Evolutionary conservation across 805 yeast genomes (phyloP).

Genomic region (Sugiyamaella qingdaonensis): DNA sequence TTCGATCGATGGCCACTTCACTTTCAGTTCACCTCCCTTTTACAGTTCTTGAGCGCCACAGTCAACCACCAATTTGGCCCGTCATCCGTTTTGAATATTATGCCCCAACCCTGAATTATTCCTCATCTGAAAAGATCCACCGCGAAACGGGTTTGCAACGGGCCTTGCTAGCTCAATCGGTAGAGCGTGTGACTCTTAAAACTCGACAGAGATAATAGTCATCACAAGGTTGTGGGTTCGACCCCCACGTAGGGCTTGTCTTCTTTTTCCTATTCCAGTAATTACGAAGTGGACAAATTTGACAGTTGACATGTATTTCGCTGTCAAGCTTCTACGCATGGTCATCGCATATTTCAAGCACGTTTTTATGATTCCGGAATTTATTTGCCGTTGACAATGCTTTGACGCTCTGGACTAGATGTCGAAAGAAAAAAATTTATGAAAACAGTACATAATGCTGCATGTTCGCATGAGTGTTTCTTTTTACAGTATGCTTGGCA

Average conservation of each 20-base stretch:
- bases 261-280: conserved; percentile 7
- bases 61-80: no score
- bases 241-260: conserved; percentile 30
- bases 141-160: neutral
- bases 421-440: neutral
- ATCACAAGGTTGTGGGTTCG: conserved; percentile 33
- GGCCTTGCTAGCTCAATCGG: conserved; percentile 31
- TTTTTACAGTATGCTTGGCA: neutral
- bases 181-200: conserved; percentile 31
- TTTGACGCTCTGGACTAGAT: no score
- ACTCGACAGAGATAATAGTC: conserved; percentile 18
- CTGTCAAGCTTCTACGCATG: no score
- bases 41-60: no score
- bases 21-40: no score
- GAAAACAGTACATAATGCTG: neutral
- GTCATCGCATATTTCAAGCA: no score
- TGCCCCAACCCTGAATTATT: no score
- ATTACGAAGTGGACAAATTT: neutral
- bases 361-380: no score
- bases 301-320: neutral
- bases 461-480: neutral
- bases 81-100: no score
- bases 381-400: no score
- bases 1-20: no score
- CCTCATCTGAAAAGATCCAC: no score